Percentiles rank a stretch among this genome's conserved stretches.
These are phyloP conservation scores for Hibiscus syriacus DNA, from an alignment of 345 rosid species.

Conservation along the genomic window DNA sequence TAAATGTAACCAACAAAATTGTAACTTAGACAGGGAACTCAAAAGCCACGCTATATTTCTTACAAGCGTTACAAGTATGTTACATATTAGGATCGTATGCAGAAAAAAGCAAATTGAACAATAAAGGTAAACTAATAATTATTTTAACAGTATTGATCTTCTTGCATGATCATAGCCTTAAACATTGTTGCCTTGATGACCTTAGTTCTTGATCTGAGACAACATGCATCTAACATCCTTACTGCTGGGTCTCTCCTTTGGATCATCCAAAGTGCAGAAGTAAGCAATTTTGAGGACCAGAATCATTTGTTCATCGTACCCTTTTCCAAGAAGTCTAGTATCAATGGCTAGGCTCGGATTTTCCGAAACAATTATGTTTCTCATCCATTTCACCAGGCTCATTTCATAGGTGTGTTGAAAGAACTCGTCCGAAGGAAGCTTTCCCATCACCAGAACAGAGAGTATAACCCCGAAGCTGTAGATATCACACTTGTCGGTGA, in stretches of 20 bases:
- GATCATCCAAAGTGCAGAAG: slow-evolving; percentile 72
- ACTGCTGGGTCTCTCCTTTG: slow-evolving; percentile 82
- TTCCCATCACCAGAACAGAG: slow-evolving; percentile 67
- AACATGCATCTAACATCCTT: slow-evolving; percentile 74
- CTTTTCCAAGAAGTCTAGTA: slow-evolving; percentile 44
- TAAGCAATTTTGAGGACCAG: slow-evolving; percentile 74
- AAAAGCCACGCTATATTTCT: neutral
- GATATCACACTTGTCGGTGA: slow-evolving; percentile 84
- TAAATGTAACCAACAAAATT: too few relatives aligned
- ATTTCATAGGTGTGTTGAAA: slow-evolving; percentile 67
- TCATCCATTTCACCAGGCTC: slow-evolving; percentile 75
- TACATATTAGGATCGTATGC: neutral
- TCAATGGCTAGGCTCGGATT: slow-evolving; percentile 64
- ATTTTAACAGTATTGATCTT: neutral
- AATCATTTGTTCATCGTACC: slow-evolving; percentile 70
- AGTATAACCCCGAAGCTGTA: slow-evolving; percentile 81
- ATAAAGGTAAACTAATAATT: neutral
- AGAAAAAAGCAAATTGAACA: too few relatives aligned
- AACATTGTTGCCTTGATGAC: neutral
- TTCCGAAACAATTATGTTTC: slow-evolving; percentile 53
- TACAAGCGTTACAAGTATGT: neutral
- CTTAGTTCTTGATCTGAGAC: slow-evolving; percentile 49
- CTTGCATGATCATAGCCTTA: neutral
- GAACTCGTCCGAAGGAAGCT: slow-evolving; percentile 79
- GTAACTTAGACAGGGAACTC: neutral